Base-by-base conservation (phyloP, 1,284 basidiomycete species). In the Inonotus hispidus region DNA sequence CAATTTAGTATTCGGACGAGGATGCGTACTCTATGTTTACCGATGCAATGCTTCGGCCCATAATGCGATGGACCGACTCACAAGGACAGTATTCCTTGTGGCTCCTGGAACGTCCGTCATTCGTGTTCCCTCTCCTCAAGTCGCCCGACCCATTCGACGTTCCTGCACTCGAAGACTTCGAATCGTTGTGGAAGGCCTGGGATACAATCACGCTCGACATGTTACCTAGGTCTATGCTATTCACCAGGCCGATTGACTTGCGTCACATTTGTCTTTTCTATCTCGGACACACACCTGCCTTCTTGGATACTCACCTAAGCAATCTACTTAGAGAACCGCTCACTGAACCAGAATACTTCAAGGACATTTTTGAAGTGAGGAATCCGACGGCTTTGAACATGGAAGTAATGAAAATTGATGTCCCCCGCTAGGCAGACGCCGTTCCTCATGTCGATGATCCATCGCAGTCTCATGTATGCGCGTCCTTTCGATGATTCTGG, bases 371-470 rank as follows among this genome's bases (percentile, higher is more conserved):
- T 68, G 92, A 95, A 75, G 88, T 88, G 69, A 49, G 71, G 62
- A 62, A 53, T 43, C n/a, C n/a, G n/a, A 21, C 43, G n/a, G 49
- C 47, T 16, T 23, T n/a, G 14, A 23, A 5, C 5, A 19, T 38
- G 55, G 21, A 55, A 23, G 11, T 45, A 56, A 38, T 11, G 19
- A 45, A n/a, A n/a, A 29, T 35, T 49, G 7, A 6, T 47, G 45
- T 25, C 39, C 39, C 54, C 41, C 53, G 61, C 11, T 71, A 95
- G 85, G 86, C 97, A 41, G 96, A 97, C 5, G 97, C 99, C 66
- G 97, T 98, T 69, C 97, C 96, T 0, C 87, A 90, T 69, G 92
- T 96, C 41, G 91, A 96, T 64, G 90, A 95, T 70, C 92, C 93
- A 0, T 86, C 82, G 1, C 76, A 88, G 69, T 91, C 90, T 64